Conservation (phyloP, 2,329 filamentous ascomycete genomes). For the Aschersonia sp. region DNA sequence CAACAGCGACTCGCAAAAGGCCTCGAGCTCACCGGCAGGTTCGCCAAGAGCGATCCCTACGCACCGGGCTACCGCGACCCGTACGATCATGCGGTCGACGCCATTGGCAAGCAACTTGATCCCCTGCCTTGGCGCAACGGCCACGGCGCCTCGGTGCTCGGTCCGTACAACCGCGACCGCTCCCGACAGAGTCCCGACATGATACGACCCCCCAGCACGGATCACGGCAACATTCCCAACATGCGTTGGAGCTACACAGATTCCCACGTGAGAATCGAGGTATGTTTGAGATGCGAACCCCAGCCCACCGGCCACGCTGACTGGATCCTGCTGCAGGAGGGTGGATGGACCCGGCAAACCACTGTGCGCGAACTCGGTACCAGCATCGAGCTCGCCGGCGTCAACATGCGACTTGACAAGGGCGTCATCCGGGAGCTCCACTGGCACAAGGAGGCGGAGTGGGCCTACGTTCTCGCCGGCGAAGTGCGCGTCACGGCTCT, state of each 20-base stretch:
- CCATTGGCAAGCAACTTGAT: constrained; percentile 43
- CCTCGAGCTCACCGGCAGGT: constrained; percentile 28
- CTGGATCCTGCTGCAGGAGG: constrained; percentile 33
- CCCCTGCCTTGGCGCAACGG: constrained; percentile 52
- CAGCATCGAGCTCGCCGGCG: constrained; percentile 57
- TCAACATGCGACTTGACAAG: constrained; percentile 63
- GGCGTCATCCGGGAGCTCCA: constrained; percentile 65
- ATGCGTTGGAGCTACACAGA: constrained; percentile 60
- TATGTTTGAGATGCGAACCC: constrained; percentile 12
- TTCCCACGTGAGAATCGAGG: constrained; percentile 49
- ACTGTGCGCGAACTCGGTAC: constrained; percentile 49
- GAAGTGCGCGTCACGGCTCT: constrained; percentile 58
- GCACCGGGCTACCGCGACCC: constrained; percentile 45
- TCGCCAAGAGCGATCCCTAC: constrained; percentile 32
- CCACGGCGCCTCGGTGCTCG: constrained; percentile 49
- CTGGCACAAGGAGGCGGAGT: constrained; percentile 71
- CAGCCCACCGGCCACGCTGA: too few relatives aligned
- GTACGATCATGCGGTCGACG: constrained; percentile 47
- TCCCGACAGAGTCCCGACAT: constrained; percentile 58
- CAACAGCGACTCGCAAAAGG: constrained; percentile 38
- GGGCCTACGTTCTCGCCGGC: constrained; percentile 61
- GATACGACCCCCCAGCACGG: constrained; percentile 57
- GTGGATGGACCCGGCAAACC: constrained; percentile 64
- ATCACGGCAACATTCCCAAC: constrained; percentile 55
- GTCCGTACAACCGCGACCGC: constrained; percentile 54